phyloP scores from a whole-genome alignment of 2,329 filamentous ascomycete species.

The Fusarium succisae region DNA sequence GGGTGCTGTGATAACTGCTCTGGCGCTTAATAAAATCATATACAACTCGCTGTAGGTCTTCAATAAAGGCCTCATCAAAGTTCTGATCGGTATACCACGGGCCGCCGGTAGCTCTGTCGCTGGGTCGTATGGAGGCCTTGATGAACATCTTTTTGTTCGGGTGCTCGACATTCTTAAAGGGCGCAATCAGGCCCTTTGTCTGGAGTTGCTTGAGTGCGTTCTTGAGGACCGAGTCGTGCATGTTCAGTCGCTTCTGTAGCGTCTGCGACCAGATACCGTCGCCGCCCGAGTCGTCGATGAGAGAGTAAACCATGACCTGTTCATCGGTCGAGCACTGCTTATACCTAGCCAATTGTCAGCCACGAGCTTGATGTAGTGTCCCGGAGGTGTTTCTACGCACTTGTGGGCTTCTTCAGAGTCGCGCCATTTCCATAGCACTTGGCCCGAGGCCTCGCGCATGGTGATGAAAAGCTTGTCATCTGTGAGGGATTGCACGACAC shows the following conservation, averaged over 20 bases:
- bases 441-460: constrained; percentile 53
- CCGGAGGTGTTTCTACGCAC: constrained; percentile 49
- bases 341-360: constrained; percentile 56
- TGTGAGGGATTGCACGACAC: constrained; percentile 65
- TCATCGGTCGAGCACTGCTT: constrained; percentile 74
- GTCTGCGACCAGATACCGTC: constrained; percentile 93
- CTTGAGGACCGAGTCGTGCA: constrained; percentile 85
- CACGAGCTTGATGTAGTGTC: not conserved
- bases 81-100: constrained; percentile 95
- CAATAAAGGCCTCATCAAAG: constrained; percentile 88
- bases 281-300: constrained; percentile 85
- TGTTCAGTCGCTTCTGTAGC: constrained; percentile 80
- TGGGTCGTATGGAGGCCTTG: constrained; percentile 83
- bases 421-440: constrained; percentile 65
- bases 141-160: constrained; percentile 97
- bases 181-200: constrained; percentile 81
- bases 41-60: constrained; percentile 76
- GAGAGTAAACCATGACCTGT: constrained; percentile 82
- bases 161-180: constrained; percentile 91
- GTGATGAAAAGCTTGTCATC: constrained; percentile 68
- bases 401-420: constrained; percentile 69
- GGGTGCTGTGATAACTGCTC: constrained; percentile 71
- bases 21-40: constrained; percentile 76
- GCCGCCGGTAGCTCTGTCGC: constrained; percentile 90
- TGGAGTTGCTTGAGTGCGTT: constrained; percentile 86